A percentile compares a stretch with the other conserved stretches of the same genome.
Conservation (phyloP, 768 basidiomycete genomes). For the Boletus rubroflammeus region DNA sequence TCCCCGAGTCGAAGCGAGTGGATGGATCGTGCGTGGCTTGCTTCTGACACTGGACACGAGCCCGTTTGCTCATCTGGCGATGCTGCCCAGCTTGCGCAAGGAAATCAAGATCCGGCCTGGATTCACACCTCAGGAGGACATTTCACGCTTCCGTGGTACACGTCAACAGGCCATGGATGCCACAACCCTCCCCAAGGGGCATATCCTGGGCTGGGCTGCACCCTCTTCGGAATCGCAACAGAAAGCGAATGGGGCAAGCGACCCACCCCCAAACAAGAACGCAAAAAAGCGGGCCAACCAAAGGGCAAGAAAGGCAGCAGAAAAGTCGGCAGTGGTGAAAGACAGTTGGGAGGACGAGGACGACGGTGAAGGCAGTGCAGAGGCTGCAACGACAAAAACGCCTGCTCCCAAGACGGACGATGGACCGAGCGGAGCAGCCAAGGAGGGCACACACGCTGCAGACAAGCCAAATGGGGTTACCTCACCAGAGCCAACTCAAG, state of each 20-base stretch:
- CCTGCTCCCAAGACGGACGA: slow-evolving; percentile 21
- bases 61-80: slow-evolving; percentile 5
- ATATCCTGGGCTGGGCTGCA: slow-evolving; percentile 77
- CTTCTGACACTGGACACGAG: slow-evolving; percentile 5
- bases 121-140: slow-evolving; percentile 92
- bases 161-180: slow-evolving; percentile 72
- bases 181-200: slow-evolving; percentile 65
- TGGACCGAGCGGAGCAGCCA: not conserved
- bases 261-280: slow-evolving; percentile 62
- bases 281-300: slow-evolving; percentile 80
- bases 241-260: slow-evolving; percentile 28
- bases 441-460: slow-evolving; percentile 23
- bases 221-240: slow-evolving; percentile 43
- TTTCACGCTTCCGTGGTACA: slow-evolving; percentile 78
- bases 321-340: slow-evolving; percentile 54
- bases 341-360: slow-evolving; percentile 81
- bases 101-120: slow-evolving; percentile 88
- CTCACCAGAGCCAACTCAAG: slow-evolving; percentile 13
- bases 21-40: slow-evolving; percentile 71
- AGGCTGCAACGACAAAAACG: slow-evolving; percentile 11
- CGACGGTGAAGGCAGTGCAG: slow-evolving; percentile 35
- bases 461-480: slow-evolving; percentile 22
- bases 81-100: slow-evolving; percentile 67
- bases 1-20: slow-evolving; percentile 75
- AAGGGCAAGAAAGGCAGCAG: slow-evolving; percentile 60